Evolutionary conservation across 2,329 filamentous ascomycete genomes (phyloP).

Genomic region (Fusarium mundagurra): DNA sequence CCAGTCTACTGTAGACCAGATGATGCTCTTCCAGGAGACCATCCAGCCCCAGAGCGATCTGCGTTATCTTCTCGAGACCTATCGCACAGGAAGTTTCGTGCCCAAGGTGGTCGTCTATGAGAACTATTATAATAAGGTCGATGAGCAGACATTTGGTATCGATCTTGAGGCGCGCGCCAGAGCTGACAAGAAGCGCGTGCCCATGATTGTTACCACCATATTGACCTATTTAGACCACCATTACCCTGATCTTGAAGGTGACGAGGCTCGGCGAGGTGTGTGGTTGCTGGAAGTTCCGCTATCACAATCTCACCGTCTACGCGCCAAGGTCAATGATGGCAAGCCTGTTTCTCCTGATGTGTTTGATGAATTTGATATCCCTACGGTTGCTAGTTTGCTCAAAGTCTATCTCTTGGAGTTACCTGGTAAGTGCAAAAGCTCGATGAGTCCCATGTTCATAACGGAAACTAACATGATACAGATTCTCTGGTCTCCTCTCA

Average conservation of each 20-base stretch:
- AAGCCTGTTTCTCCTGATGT: conserved; percentile 79
- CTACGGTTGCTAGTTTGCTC: conserved; percentile 89
- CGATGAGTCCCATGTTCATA: not conserved
- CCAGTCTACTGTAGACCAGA: conserved; percentile 95
- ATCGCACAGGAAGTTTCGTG: conserved; percentile 91
- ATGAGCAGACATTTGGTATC: conserved; percentile 97
- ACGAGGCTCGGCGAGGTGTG: conserved; percentile 89
- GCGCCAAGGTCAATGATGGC: conserved; percentile 85
- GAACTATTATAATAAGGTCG: conserved; percentile 98
- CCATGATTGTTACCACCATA: conserved; percentile 89
- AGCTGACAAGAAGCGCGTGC: conserved; percentile 94
- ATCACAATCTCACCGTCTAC: conserved; percentile 83
- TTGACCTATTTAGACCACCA: conserved; percentile 95
- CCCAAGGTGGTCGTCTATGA: conserved; percentile 94
- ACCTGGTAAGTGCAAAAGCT: conserved; percentile 71
- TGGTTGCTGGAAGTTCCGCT: conserved; percentile 96
- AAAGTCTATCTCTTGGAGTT: conserved; percentile 96
- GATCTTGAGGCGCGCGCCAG: conserved; percentile 95
- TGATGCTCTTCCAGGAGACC: conserved; percentile 99
- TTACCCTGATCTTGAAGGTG: conserved; percentile 96
- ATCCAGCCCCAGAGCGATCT: conserved; percentile 93
- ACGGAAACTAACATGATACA: conserved; percentile 51
- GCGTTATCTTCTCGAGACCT: conserved; percentile 94
- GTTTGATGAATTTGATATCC: conserved; percentile 89
- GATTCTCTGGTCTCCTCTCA: conserved; percentile 98